Conservation (phyloP, 257 asterid species). For the Petrea volubilis region DNA sequence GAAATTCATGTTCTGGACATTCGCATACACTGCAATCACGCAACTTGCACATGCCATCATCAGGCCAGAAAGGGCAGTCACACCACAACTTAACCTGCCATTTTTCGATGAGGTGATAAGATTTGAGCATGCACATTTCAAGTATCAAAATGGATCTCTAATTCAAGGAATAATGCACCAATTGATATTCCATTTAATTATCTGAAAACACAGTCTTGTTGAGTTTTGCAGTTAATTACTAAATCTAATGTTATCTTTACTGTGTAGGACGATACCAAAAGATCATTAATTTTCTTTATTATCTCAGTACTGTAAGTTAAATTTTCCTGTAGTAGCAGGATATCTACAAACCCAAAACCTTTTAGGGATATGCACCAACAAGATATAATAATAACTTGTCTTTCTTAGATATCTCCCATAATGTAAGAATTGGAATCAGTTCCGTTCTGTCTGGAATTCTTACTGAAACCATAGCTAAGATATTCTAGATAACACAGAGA, state of each 20-base stretch:
- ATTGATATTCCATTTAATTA: background rate
- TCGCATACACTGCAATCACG: conserved; percentile 98
- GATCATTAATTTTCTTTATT: too few species aligned
- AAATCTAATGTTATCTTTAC: background rate
- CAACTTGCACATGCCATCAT: conserved; percentile 95
- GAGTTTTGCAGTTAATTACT: conserved; percentile 2
- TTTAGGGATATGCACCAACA: background rate
- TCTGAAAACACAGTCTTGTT: background rate
- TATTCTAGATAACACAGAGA: background rate
- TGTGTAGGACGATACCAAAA: background rate
- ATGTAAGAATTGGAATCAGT: background rate
- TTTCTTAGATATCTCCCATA: background rate
- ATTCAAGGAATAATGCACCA: background rate
- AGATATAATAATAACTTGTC: background rate
- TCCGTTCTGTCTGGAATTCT: background rate
- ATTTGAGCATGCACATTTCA: conserved; percentile 12
- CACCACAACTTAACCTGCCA: conserved; percentile 94
- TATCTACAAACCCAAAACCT: background rate
- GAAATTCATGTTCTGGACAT: conserved; percentile 91
- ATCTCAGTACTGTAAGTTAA: too few species aligned
- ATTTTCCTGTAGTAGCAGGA: background rate
- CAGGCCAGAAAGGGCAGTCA: conserved; percentile 99
- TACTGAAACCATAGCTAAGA: background rate
- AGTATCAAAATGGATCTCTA: conserved; percentile 9
- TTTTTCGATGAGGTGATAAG: conserved; percentile 27